A percentile compares a stretch with the other conserved stretches of the same genome.
phyloP scores from a whole-genome alignment of 2,329 filamentous ascomycete genomes.

The Cladophialophora carrionii region DNA sequence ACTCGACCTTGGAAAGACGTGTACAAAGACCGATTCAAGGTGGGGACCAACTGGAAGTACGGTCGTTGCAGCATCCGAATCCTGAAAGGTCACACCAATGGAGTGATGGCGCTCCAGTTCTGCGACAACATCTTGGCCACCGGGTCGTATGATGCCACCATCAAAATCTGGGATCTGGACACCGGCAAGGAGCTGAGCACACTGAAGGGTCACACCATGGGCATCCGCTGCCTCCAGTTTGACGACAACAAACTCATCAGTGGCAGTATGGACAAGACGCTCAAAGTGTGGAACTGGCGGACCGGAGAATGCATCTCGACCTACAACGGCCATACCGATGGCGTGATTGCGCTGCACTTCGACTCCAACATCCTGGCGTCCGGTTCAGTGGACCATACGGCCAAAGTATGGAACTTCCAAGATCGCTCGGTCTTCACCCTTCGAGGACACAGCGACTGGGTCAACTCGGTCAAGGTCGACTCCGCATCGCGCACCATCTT shows the following conservation, averaged over 20 bases:
- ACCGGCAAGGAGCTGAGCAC: slow-evolving; percentile 86
- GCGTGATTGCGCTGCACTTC: slow-evolving; percentile 86
- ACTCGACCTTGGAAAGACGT: slow-evolving; percentile 89
- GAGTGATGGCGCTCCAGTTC: slow-evolving; percentile 77
- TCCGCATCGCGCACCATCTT: slow-evolving; percentile 79
- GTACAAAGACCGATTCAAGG: slow-evolving; percentile 92
- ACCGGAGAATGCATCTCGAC: slow-evolving; percentile 85
- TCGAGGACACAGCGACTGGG: slow-evolving; percentile 87
- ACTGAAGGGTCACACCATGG: slow-evolving; percentile 76
- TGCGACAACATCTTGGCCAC: slow-evolving; percentile 90
- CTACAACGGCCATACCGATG: slow-evolving; percentile 75
- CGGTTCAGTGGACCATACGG: slow-evolving; percentile 83
- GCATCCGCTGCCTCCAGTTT: slow-evolving; percentile 88
- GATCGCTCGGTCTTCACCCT: slow-evolving; percentile 79
- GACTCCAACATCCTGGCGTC: slow-evolving; percentile 82
- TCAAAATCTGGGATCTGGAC: slow-evolving; percentile 95
- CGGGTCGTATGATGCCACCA: slow-evolving; percentile 90
- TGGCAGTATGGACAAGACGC: slow-evolving; percentile 81
- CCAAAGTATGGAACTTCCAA: slow-evolving; percentile 91
- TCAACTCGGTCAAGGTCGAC: slow-evolving; percentile 93
- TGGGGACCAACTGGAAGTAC: slow-evolving; percentile 97
- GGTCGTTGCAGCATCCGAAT: slow-evolving; percentile 82
- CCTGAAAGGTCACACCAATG: slow-evolving; percentile 86
- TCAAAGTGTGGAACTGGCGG: slow-evolving; percentile 96
- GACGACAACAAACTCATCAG: slow-evolving; percentile 90